These are phyloP conservation scores for Flaveria trinervia DNA, from an alignment of 129 eudicot species.

Conservation along the genomic window DNA sequence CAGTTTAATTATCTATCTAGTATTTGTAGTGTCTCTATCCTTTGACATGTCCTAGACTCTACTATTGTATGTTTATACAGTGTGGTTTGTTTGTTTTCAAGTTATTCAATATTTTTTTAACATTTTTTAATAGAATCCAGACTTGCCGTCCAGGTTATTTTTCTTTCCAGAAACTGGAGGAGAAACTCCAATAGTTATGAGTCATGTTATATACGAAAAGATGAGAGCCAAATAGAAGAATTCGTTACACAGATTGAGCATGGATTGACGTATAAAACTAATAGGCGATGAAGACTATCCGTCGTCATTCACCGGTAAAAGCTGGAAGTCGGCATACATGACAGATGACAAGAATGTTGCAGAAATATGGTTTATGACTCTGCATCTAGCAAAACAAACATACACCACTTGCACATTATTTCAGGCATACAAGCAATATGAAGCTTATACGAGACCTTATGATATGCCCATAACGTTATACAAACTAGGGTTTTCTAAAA, in stretches of 20 bases:
- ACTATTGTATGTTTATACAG: too few relatives aligned
- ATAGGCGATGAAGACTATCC: not conserved
- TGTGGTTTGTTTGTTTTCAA: too few relatives aligned
- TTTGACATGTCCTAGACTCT: too few relatives aligned
- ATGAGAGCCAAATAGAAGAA: constrained; percentile 18
- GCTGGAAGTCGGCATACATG: constrained; percentile 26
- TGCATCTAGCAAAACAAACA: too few relatives aligned
- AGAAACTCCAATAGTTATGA: constrained; percentile 31
- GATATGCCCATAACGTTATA: too few relatives aligned
- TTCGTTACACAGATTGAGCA: constrained; percentile 16
- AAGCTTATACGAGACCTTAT: too few relatives aligned
- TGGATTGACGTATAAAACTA: constrained; percentile 18
- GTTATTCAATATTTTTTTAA: not conserved
- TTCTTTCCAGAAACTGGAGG: constrained; percentile 23
- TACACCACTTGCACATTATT: too few relatives aligned
- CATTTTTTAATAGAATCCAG: constrained; percentile 22
- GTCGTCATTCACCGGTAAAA: constrained; percentile 4
- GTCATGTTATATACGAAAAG: constrained; percentile 23
- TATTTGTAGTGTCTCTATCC: too few relatives aligned
- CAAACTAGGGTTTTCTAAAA: too few relatives aligned
- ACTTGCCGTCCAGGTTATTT: constrained; percentile 29
- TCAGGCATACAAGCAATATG: too few relatives aligned
- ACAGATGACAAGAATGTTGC: constrained; percentile 31
- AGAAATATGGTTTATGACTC: constrained; percentile 7
- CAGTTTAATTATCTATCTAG: too few relatives aligned